These are phyloP conservation scores for Dysphania ambrosioides DNA, from an alignment of 148 eudicot species.

Conservation along the genomic window DNA sequence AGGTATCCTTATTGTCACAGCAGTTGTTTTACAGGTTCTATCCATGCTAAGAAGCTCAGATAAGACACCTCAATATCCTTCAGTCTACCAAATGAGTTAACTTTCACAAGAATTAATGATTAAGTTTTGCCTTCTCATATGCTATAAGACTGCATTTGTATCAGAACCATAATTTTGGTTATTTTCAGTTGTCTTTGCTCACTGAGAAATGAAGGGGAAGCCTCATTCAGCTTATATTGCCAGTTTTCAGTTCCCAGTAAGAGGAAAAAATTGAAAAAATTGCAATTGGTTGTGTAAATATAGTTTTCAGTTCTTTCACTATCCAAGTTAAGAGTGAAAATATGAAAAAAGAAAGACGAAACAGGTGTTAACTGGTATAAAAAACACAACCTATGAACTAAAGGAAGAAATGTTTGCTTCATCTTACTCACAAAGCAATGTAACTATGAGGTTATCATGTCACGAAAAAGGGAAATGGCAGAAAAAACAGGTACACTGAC, in stretches of 20 bases:
- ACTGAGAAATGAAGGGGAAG: neutral
- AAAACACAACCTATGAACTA: neutral
- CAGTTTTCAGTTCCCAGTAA: neutral
- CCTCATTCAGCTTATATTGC: constrained; percentile 12
- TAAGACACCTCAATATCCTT: constrained; percentile 26
- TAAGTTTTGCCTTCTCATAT: neutral
- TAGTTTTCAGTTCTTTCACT: neutral
- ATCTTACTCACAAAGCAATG: neutral
- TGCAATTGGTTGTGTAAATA: constrained; percentile 27
- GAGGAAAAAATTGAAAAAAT: too few species aligned
- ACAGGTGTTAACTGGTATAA: neutral
- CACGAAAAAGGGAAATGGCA: neutral
- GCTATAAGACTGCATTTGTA: neutral
- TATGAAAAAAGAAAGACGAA: neutral
- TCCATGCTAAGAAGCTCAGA: constrained; percentile 45
- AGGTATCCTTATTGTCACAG: constrained; percentile 36
- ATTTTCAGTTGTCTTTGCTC: neutral
- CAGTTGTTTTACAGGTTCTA: constrained; percentile 59
- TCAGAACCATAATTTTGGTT: constrained; percentile 19
- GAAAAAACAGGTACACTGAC: too few species aligned
- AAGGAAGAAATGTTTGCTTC: neutral
- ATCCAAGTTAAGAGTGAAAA: neutral
- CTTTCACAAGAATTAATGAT: neutral
- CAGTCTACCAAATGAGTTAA: constrained; percentile 59
- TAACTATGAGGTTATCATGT: neutral